These are phyloP conservation scores for Forsythia suspensa DNA, from an alignment of 257 asterid species.

Conservation along the genomic window DNA sequence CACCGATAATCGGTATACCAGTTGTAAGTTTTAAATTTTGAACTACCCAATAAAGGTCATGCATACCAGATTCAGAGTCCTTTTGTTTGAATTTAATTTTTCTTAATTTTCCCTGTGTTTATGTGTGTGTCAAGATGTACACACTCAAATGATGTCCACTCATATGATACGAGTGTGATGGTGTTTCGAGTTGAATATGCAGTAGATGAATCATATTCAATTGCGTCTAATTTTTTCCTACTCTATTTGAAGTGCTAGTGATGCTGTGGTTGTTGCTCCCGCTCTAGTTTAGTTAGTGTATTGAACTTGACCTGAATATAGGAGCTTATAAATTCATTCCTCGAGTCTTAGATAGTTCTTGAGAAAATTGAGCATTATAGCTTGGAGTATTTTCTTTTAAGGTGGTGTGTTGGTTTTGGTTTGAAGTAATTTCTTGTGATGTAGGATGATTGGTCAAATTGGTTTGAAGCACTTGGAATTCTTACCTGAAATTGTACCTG, in stretches of 20 bases:
- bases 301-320: constrained; percentile 7
- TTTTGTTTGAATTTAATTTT: not conserved
- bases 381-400: not conserved
- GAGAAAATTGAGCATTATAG: constrained; percentile 6
- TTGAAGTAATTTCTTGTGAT: constrained; percentile 9
- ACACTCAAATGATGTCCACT: not conserved
- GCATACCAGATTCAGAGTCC: not conserved
- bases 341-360: not conserved
- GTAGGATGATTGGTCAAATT: constrained; percentile 78
- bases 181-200: not conserved
- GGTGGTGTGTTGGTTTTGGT: constrained; percentile 8
- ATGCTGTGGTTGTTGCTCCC: not conserved
- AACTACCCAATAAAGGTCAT: not conserved
- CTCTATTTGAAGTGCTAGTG: not conserved
- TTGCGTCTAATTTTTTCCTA: not conserved
- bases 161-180: not conserved
- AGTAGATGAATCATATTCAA: not conserved
- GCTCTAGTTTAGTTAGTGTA: constrained; percentile 8
- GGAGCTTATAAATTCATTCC: constrained; percentile 5
- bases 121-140: not conserved
- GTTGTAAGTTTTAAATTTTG: not conserved
- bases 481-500: constrained; percentile 83
- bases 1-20: too few species aligned
- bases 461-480: constrained; percentile 74
- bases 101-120: not conserved